Percentiles rank a stretch among this genome's conserved stretches.
Evolutionary conservation across 441 rosid genomes (phyloP).

Genomic region (Erodium texanum): DNA sequence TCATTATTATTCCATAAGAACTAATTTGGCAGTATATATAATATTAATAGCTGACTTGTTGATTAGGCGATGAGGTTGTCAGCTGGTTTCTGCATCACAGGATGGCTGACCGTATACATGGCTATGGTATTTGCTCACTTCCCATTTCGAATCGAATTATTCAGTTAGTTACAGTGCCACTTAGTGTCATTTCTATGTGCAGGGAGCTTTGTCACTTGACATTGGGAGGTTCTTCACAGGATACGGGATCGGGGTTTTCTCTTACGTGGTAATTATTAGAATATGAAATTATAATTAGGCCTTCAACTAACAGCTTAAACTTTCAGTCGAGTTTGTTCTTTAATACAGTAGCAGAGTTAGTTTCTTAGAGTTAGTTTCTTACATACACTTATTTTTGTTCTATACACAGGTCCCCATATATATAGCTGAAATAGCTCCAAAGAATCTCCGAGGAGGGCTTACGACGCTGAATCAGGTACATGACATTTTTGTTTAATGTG

Average conservation of each 20-base stretch:
- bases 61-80: constrained; percentile 78
- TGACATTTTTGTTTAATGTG: no score
- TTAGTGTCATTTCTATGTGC: background rate
- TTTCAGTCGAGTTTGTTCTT: no score
- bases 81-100: constrained; percentile 55
- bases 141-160: background rate
- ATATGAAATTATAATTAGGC: no score
- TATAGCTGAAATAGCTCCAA: constrained; percentile 87
- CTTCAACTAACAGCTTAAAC: no score
- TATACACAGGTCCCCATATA: constrained; percentile 58
- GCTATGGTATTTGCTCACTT: constrained; percentile 31
- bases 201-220: constrained; percentile 59
- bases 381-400: constrained; percentile 1
- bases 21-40: no score
- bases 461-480: constrained; percentile 62
- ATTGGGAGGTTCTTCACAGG: constrained; percentile 76
- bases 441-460: constrained; percentile 80
- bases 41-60: no score
- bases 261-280: constrained; percentile 69
- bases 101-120: constrained; percentile 71
- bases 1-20: no score
- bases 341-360: no score
- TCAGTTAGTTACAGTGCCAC: no score
- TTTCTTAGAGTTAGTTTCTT: no score
- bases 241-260: constrained; percentile 78